Conservation (phyloP, 2,329 filamentous ascomycete species). For the Simplicillium aogashimaense region DNA sequence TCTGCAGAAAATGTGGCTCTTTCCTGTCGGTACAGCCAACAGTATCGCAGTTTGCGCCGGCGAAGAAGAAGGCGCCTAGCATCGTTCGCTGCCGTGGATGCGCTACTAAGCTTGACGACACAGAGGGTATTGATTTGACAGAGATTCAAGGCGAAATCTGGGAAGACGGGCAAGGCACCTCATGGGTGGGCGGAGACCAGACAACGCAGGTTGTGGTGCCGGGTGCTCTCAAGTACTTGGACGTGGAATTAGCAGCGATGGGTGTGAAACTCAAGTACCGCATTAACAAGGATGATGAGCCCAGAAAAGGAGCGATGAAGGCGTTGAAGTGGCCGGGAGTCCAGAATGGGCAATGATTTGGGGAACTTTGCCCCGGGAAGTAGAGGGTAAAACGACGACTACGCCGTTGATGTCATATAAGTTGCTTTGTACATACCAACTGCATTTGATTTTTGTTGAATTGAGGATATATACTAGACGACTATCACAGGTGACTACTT, state of each 20-base stretch:
- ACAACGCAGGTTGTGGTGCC: constrained; percentile 89
- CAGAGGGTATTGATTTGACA: constrained; percentile 45
- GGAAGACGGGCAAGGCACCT: constrained; percentile 81
- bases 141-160: constrained; percentile 65
- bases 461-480: too few relatives aligned
- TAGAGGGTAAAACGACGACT: not conserved
- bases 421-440: not conserved
- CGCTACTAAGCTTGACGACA: constrained; percentile 50
- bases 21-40: constrained; percentile 84
- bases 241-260: constrained; percentile 95
- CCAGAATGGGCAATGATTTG: constrained; percentile 1
- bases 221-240: constrained; percentile 83
- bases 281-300: constrained; percentile 54
- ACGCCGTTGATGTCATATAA: constrained; percentile 1
- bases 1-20: constrained; percentile 80
- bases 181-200: constrained; percentile 82
- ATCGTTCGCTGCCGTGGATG: constrained; percentile 74
- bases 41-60: constrained; percentile 50
- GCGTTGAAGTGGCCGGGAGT: constrained; percentile 20
- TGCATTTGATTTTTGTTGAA: too few relatives aligned
- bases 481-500: too few relatives aligned
- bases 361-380: not conserved
- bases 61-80: constrained; percentile 55
- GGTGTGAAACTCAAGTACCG: constrained; percentile 86
- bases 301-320: constrained; percentile 40